These are phyloP conservation scores for Lantana camara DNA, from an alignment of 257 asterid genomes.

Conservation along the genomic window DNA sequence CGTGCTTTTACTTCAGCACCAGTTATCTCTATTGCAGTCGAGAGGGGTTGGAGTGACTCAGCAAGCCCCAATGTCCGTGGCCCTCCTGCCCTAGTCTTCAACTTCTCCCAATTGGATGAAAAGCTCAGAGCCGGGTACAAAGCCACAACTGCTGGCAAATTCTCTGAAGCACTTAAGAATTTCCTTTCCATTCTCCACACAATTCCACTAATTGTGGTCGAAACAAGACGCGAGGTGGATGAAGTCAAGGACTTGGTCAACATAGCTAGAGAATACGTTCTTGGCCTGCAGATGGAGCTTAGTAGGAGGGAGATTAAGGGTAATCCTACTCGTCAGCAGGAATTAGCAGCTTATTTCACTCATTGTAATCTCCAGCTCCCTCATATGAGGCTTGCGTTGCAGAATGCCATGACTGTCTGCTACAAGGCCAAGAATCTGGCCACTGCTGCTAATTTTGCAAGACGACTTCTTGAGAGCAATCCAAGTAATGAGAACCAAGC, in stretches of 20 bases:
- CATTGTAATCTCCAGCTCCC: constrained; percentile 82
- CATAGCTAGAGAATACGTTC: constrained; percentile 71
- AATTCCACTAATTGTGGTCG: constrained; percentile 79
- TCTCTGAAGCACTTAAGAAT: constrained; percentile 68
- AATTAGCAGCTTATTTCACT: constrained; percentile 88
- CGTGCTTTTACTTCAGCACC: constrained; percentile 78
- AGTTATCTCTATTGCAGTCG: constrained; percentile 65
- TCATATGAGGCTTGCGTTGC: constrained; percentile 72
- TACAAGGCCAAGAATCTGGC: constrained; percentile 61
- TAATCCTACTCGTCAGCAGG: constrained; percentile 78
- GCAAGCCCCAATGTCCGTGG: constrained; percentile 78
- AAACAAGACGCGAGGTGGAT: constrained; percentile 79
- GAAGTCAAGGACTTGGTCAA: constrained; percentile 73
- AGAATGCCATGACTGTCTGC: constrained; percentile 72
- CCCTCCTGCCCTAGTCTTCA: constrained; percentile 76
- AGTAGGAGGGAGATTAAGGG: constrained; percentile 69
- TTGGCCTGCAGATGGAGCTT: constrained; percentile 78
- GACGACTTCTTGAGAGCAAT: constrained; percentile 75
- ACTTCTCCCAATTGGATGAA: constrained; percentile 69
- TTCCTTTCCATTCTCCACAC: constrained; percentile 70
- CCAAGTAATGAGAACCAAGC: constrained; percentile 66
- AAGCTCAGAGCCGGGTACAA: constrained; percentile 75
- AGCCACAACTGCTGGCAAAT: constrained; percentile 72
- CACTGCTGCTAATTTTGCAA: constrained; percentile 84
- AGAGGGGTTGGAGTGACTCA: constrained; percentile 79